Base-by-base conservation (phyloP, 1,284 basidiomycete genomes). In the Rhodotorula sp. region DNA sequence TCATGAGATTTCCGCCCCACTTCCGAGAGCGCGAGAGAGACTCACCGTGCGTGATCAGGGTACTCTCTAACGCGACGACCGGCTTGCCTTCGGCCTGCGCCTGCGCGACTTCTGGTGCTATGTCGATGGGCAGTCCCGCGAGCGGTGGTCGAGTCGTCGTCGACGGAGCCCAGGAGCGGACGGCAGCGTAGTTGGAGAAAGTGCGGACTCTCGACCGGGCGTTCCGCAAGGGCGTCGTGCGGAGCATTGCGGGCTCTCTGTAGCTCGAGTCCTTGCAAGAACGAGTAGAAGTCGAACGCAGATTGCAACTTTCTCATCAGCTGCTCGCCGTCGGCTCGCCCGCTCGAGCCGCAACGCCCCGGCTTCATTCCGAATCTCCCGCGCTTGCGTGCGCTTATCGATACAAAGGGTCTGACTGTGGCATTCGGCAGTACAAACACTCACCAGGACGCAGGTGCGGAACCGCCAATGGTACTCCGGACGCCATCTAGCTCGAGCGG, bases 11-110 rank as follows among this genome's bases (percentile, higher is more conserved):
- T 5, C 20, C n/a, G 57, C 26, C 26, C 23, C 10, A 14, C 20
- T 10, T 14, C 8, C 58, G 39, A 48, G 39, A 20, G n/a, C 29
- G n/a, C n/a, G n/a, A 14, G 23, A 4, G 43, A 16, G 23, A n/a
- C 73, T 60, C 26, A 73, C 76, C 76, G 58, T 77, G 76, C 23
- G 76, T 75, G 49, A 77, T 70, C 1, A 77, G 60, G 1, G 76
- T 77, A 3, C 49, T 57, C 43, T 77, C 76, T 51, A 77, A 70
- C 1, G 76, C 76, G 46, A 77, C 71, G 48, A 77, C 26, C 0
- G 76, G n/a, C 0, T 65, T 29, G 3, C 71, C 71, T 23, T 71
- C 71, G 3, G 76, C 67, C 15, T 65, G 64, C 23, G 76, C 76
- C 4, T 65, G 49, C 7, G 49, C 48, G 3, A 77, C 65, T 31